A percentile compares a stretch with the other conserved stretches of the same genome.
Evolutionary conservation across 78 protist species (phyloP).

Genomic region (Capsaspora owczarzaki): DNA sequence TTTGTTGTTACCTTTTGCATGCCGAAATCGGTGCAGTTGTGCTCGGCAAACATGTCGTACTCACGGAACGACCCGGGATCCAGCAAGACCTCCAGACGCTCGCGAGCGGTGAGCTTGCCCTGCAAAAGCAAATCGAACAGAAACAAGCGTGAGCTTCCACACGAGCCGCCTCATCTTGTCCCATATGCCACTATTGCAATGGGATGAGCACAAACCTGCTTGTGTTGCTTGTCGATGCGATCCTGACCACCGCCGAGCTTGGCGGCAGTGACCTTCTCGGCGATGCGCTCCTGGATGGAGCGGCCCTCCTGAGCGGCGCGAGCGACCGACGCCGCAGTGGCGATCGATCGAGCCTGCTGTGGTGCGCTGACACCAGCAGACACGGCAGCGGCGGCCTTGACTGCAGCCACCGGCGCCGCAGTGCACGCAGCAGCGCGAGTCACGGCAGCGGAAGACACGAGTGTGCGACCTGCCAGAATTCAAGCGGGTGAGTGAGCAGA

Average conservation of each 20-base stretch:
- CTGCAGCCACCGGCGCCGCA: not conserved
- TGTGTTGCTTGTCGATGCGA: slow-evolving; percentile 59
- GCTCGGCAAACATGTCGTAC: slow-evolving; percentile 76
- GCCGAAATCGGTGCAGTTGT: slow-evolving; percentile 87
- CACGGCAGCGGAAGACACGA: not conserved
- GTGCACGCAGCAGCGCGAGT: not conserved
- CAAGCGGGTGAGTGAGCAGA: too few relatives aligned
- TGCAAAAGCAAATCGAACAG: not conserved
- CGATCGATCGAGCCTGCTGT: not conserved
- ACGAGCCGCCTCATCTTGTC: too few relatives aligned
- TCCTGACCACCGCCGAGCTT: slow-evolving; percentile 56
- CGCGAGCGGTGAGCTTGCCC: slow-evolving; percentile 93
- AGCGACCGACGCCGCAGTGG: not conserved
- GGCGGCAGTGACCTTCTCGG: slow-evolving; percentile 1
- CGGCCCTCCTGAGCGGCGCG: not conserved
- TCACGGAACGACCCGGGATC: slow-evolving; percentile 85
- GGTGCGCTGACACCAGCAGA: too few relatives aligned
- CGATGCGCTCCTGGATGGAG: not conserved
- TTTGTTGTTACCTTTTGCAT: slow-evolving; percentile 57
- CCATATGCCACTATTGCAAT: not conserved
- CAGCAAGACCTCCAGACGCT: slow-evolving; percentile 79
- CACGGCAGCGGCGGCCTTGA: not conserved
- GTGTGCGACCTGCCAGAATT: too few relatives aligned
- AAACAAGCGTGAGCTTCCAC: too few relatives aligned
- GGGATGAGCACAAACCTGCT: not conserved